Percentiles rank a stretch among this genome's conserved stretches.
phyloP scores from a whole-genome alignment of 2,329 filamentous ascomycete species.

The Penicillium janthinellum region DNA sequence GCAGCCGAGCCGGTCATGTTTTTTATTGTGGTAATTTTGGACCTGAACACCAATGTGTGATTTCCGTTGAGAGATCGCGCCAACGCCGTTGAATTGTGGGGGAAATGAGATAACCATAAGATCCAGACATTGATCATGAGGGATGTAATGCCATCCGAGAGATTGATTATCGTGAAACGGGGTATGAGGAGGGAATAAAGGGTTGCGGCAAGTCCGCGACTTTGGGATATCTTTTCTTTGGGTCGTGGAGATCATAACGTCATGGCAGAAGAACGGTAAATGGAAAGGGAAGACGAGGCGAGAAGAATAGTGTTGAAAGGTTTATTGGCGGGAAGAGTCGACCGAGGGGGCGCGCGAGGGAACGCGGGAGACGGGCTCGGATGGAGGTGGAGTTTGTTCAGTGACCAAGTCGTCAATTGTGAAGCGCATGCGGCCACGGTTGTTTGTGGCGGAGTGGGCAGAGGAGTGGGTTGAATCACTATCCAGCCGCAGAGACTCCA shows the following conservation, averaged over 20 bases:
- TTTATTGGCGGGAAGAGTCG: conserved; percentile 22
- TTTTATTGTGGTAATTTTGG: background rate
- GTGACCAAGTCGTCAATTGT: conserved; percentile 37
- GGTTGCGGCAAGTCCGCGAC: conserved; percentile 6
- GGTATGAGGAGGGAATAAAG: conserved; percentile 2
- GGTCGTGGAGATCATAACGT: conserved; percentile 24
- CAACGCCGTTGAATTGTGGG: conserved; percentile 9
- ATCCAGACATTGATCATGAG: conserved; percentile 3
- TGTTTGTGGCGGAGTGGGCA: conserved; percentile 14
- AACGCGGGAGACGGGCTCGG: conserved; percentile 20
- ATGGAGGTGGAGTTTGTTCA: conserved; percentile 21
- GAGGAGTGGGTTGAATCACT: conserved; percentile 36
- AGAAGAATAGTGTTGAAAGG: conserved; percentile 1
- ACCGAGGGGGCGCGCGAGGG: conserved; percentile 23
- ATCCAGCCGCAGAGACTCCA: conserved; percentile 41
- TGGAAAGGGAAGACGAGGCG: background rate
- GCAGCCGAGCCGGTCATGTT: conserved; percentile 7
- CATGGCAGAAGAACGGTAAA: conserved; percentile 10
- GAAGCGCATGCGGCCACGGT: conserved; percentile 32
- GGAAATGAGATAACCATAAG: background rate
- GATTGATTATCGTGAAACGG: conserved; percentile 13
- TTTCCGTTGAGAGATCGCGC: conserved; percentile 6
- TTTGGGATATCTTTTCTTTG: conserved; percentile 12
- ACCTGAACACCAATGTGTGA: too few species aligned
- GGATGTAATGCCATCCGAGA: conserved; percentile 1